A percentile compares a stretch with the other conserved stretches of the same genome.
Evolutionary conservation across 805 yeast species (phyloP).

Genomic region (Metschnikowia hibisci): DNA sequence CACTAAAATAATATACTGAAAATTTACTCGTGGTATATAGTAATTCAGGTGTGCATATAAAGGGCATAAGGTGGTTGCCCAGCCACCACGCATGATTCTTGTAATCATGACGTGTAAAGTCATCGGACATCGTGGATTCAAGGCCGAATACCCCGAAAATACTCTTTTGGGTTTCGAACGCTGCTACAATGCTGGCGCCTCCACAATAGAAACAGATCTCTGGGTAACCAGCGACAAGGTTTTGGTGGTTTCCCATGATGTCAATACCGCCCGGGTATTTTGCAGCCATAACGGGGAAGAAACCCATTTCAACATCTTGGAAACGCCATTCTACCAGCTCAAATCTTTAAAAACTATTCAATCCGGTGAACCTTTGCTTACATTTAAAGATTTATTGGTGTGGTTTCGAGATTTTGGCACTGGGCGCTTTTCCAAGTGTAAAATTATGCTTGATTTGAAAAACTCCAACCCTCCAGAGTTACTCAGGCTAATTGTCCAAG

Average conservation of each 20-base stretch:
- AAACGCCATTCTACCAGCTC: slow-evolving; percentile 28
- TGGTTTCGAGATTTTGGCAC: slow-evolving; percentile 27
- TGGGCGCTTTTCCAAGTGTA: slow-evolving; percentile 15
- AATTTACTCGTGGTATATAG: no score
- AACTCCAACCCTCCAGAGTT: slow-evolving; percentile 35
- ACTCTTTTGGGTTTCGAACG: slow-evolving; percentile 35
- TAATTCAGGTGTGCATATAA: no score
- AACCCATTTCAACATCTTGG: slow-evolving; percentile 32
- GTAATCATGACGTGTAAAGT: slow-evolving; percentile 17
- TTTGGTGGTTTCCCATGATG: slow-evolving; percentile 40
- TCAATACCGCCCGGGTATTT: slow-evolving; percentile 35
- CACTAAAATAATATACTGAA: no score
- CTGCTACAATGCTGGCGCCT: slow-evolving; percentile 37
- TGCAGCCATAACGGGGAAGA: slow-evolving; percentile 32
- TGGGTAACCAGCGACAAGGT: slow-evolving; percentile 38
- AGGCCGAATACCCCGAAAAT: slow-evolving; percentile 38
- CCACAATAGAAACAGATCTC: slow-evolving; percentile 40
- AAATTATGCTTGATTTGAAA: slow-evolving; percentile 40
- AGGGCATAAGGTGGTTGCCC: no score
- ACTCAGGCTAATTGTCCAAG: slow-evolving; percentile 27
- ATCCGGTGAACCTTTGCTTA: slow-evolving; percentile 31
- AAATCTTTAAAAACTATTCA: slow-evolving; percentile 23
- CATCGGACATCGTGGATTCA: slow-evolving; percentile 43
- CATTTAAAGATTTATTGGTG: slow-evolving; percentile 28
- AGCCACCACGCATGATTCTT: no score